Evolutionary conservation across 2,329 filamentous ascomycete genomes (phyloP).

Genomic region (Tothia fuscella): DNA sequence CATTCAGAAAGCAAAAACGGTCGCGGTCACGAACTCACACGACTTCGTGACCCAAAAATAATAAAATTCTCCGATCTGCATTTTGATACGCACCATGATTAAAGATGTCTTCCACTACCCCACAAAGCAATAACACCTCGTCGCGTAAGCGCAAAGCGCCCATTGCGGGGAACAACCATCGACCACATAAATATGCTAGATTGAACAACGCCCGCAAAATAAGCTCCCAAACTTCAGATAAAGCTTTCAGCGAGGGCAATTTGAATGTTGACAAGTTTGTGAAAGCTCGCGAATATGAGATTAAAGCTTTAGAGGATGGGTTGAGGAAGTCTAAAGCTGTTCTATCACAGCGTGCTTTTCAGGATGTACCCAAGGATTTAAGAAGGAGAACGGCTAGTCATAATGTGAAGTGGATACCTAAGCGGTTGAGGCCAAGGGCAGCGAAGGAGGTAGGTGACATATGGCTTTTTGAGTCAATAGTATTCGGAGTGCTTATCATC

Average conservation of each 20-base stretch:
- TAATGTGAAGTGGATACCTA: constrained; percentile 82
- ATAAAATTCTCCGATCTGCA: too few species aligned
- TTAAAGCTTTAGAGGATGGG: constrained; percentile 69
- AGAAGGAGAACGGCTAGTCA: constrained; percentile 84
- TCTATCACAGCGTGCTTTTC: constrained; percentile 65
- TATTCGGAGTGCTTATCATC: constrained; percentile 12
- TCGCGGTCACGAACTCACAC: too few species aligned
- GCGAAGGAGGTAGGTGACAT: constrained; percentile 40
- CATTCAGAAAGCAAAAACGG: too few species aligned
- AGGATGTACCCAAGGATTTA: constrained; percentile 76
- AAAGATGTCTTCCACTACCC: too few species aligned
- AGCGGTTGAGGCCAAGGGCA: constrained; percentile 58
- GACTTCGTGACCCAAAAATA: too few species aligned
- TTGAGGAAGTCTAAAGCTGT: constrained; percentile 62
- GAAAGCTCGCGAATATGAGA: constrained; percentile 77
- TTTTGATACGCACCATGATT: too few species aligned
- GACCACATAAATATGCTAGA: constrained; percentile 26
- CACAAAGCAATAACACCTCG: too few species aligned
- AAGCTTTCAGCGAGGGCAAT: constrained; percentile 57
- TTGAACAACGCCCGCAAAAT: constrained; percentile 34
- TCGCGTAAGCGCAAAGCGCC: constrained; percentile 6
- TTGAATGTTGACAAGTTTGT: constrained; percentile 79
- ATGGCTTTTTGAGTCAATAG: not conserved
- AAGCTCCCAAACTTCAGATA: constrained; percentile 29
- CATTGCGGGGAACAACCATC: not conserved